Percentiles rank a stretch among this genome's conserved stretches.
These are phyloP conservation scores for Cucurbita maxima DNA, from an alignment of 306 rosid species.

Conservation along the genomic window DNA sequence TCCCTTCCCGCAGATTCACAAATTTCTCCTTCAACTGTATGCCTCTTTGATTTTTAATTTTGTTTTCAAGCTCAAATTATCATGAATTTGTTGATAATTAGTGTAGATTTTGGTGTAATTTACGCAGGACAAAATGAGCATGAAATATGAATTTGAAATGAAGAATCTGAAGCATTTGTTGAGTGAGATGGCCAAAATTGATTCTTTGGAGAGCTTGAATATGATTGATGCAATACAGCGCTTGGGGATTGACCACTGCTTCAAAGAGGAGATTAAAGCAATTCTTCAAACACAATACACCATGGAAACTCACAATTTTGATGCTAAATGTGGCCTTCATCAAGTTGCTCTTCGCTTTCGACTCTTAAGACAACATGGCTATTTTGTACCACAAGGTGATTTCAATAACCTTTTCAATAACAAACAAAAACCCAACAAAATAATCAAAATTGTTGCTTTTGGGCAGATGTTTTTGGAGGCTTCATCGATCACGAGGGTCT, in stretches of 20 bases:
- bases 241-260: not conserved
- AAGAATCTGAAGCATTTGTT: not conserved
- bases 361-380: not conserved
- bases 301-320: not conserved
- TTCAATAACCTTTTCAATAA: too few species aligned
- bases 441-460: not conserved
- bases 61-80: too few species aligned
- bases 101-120: not conserved
- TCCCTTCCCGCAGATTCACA: not conserved
- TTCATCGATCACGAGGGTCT: not conserved
- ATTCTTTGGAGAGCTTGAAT: not conserved
- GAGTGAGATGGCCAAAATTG: not conserved
- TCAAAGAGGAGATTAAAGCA: not conserved
- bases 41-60: not conserved
- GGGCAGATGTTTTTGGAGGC: not conserved
- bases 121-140: not conserved
- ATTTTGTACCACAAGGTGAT: not conserved
- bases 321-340: not conserved
- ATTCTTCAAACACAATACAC: not conserved
- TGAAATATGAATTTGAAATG: not conserved
- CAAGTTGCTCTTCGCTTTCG: not conserved
- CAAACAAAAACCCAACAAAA: too few species aligned
- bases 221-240: slow-evolving; percentile 1
- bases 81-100: too few species aligned
- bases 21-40: not conserved